Evolutionary conservation across 441 rosid genomes (phyloP).

Genomic region (Erodium moschatum): DNA sequence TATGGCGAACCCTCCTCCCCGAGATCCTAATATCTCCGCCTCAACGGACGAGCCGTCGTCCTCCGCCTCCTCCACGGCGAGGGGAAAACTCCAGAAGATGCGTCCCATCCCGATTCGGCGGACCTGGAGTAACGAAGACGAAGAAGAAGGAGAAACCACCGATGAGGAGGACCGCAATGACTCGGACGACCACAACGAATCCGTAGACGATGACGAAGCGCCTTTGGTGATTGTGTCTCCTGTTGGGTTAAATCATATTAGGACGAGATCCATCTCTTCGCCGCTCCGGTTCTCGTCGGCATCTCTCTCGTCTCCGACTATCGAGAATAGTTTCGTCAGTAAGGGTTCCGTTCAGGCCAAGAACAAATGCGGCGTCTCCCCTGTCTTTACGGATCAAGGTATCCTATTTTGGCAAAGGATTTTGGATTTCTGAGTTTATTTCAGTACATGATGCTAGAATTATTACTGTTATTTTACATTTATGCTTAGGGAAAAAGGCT

Average conservation of each 20-base stretch:
- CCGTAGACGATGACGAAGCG: constrained; percentile 19
- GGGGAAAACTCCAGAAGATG: constrained; percentile 1
- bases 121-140: constrained; percentile 10
- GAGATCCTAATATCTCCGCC: background rate
- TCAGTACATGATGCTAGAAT: constrained; percentile 9
- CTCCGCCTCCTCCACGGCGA: constrained; percentile 11
- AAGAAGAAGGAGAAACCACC: constrained; percentile 2
- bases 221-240: constrained; percentile 44
- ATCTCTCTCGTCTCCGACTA: constrained; percentile 22
- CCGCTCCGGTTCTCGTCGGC: constrained; percentile 48
- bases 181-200: constrained; percentile 4
- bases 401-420: background rate
- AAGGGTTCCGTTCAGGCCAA: constrained; percentile 24
- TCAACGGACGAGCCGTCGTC: constrained; percentile 4
- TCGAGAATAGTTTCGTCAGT: constrained; percentile 17
- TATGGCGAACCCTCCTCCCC: background rate
- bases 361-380: constrained; percentile 27
- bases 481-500: constrained; percentile 46
- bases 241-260: constrained; percentile 70
- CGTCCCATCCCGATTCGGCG: constrained; percentile 1
- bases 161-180: too few species aligned
- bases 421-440: background rate
- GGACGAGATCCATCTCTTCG: constrained; percentile 57
- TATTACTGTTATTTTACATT: background rate
- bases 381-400: constrained; percentile 37